A percentile compares a stretch with the other conserved stretches of the same genome.
These are phyloP conservation scores for Candida anglica DNA, from an alignment of 805 yeast genomes.

Conservation along the genomic window DNA sequence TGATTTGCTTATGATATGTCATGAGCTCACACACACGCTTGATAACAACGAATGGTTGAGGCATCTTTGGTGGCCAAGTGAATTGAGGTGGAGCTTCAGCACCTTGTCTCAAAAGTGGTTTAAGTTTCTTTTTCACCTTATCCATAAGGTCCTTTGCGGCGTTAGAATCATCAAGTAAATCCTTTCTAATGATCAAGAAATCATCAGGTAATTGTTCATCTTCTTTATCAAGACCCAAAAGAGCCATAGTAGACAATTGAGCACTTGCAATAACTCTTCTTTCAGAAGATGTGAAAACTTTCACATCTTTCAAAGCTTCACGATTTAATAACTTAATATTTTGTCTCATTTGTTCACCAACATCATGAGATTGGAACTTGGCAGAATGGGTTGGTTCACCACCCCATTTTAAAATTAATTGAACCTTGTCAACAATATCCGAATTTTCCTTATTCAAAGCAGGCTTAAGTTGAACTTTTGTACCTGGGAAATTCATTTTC, in stretches of 20 bases:
- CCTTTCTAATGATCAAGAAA: conserved; percentile 79
- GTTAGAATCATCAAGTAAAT: conserved; percentile 89
- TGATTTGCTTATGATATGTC: conserved; percentile 82
- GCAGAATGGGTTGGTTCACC: conserved; percentile 99
- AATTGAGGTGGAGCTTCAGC: conserved; percentile 96
- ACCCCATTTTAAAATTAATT: conserved; percentile 96
- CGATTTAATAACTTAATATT: conserved; percentile 83
- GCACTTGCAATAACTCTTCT: conserved; percentile 94
- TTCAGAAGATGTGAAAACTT: conserved; percentile 87
- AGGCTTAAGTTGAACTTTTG: conserved; percentile 94
- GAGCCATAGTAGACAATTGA: conserved; percentile 74
- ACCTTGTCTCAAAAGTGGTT: conserved; percentile 91
- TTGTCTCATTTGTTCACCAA: conserved; percentile 94
- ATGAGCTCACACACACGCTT: conserved; percentile 91
- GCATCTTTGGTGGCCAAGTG: conserved; percentile 98
- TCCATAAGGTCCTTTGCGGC: conserved; percentile 99
- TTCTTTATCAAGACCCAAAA: conserved; percentile 60
- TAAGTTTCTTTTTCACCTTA: conserved; percentile 92
- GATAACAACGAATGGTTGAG: conserved; percentile 92
- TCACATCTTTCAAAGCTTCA: conserved; percentile 78
- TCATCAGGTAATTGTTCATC: conserved; percentile 59
- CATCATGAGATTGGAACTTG: conserved; percentile 85
- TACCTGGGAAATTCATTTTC: conserved; percentile 89
- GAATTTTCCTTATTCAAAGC: conserved; percentile 56
- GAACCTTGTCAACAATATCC: conserved; percentile 87